phyloP scores from a whole-genome alignment of 768 basidiomycete species.

The Macrolepiota albuminosa region DNA sequence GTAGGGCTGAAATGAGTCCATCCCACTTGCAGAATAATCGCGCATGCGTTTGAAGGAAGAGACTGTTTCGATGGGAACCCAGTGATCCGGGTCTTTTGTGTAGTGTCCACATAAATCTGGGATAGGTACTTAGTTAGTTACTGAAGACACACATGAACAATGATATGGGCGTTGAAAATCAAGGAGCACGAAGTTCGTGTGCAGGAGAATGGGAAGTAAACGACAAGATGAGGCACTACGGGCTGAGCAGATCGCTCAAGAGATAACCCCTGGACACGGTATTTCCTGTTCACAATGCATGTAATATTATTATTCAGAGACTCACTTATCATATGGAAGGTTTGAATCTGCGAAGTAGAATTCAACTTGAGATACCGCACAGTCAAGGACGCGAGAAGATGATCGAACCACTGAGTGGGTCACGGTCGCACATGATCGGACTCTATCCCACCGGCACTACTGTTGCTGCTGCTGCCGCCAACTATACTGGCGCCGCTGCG shows the following conservation, averaged over 20 bases:
- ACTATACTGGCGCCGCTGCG: conserved; percentile 52
- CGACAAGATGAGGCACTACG: neutral
- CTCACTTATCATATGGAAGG: conserved; percentile 83
- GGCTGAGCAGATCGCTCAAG: no score
- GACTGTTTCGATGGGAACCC: conserved; percentile 84
- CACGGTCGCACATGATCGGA: no score
- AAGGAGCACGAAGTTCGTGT: neutral
- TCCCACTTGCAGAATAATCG: no score
- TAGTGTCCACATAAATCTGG: conserved; percentile 95
- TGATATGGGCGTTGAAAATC: neutral
- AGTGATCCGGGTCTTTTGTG: conserved; percentile 76
- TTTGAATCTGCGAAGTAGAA: no score
- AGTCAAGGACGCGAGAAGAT: neutral
- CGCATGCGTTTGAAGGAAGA: conserved; percentile 96
- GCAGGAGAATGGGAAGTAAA: neutral
- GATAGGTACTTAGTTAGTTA: neutral
- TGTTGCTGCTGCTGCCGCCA: conserved; percentile 28
- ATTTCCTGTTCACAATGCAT: no score
- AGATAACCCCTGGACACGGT: neutral
- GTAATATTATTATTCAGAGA: neutral
- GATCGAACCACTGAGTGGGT: no score
- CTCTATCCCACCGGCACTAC: conserved; percentile 26
- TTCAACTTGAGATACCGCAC: conserved; percentile 26
- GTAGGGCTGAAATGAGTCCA: no score
- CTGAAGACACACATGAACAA: neutral